Base-by-base conservation (phyloP, 352 stramenopile genomes). In the Phytophthora brassicae region DNA sequence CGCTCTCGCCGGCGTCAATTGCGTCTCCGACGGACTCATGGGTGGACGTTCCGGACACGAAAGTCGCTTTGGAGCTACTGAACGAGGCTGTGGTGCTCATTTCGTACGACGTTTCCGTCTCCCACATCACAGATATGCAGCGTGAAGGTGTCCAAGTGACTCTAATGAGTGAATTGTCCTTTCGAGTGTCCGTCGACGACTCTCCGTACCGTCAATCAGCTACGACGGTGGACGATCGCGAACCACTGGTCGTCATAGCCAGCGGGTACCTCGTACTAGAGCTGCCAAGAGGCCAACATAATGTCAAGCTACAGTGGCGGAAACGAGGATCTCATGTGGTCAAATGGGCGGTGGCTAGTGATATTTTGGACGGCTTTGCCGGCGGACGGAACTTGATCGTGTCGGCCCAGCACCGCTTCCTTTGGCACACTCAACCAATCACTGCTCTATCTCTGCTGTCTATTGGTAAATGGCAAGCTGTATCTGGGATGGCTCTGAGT, bases 391-490 rank as follows among this genome's bases (percentile, higher is more conserved):
- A 60, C 55, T 66, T 93, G 16, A 43, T 81, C 1, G 78, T 91
- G 17, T 91, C 81, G 3, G 82, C 79, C 1, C 79, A 89, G 48
- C 80, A 91, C 43, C 73, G 77, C 39, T 88, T 79, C 53, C 62
- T 93, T 12, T 90, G 84, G 84, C 65, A 81, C 68, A 71, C 61
- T 1, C 84, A 93, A 51, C 84, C 84, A 2, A 73, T 89, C 9
- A 69, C 44, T 3, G 45, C 61, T 0, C 63, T 74, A 0, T 70
- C 58, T 6, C 53, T 92, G 17, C 42, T 79, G 26, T 81, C 72
- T 16, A 66, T 79, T 6, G 73, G 79, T 47, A 64, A 60, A 22
- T 93, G 84, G 84, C 77, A 89, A 48, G 38, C 48, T 5, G 72
- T 91, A 11, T 46, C 68, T 0, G 81, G 80, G 9, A 93, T 91